Evolutionary conservation across 2,329 filamentous ascomycete species (phyloP), one percentile per base, ranked within the genome.

Genomic region (Cladophialophora immunda): DNA sequence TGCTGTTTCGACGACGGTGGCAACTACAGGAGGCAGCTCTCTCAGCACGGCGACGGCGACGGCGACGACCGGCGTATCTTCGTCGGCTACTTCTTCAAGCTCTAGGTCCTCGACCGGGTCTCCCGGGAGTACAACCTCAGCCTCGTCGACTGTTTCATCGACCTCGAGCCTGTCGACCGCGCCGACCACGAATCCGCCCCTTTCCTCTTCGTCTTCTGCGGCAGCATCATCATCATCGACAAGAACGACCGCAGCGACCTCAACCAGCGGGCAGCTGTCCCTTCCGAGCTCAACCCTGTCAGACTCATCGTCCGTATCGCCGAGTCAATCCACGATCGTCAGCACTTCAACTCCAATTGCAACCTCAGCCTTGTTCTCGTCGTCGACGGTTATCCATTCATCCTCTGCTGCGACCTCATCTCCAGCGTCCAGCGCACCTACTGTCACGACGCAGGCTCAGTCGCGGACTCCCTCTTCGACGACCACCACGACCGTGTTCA

Each of bases 381-480:
- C 52, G 9, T 30, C 52, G n/a, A 32, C 27, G 13, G 3, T 15
- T 11, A 32, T 32, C 11, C 57, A 15, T 17, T 19, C 57, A 58
- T 47, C 57, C 36, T 47, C 30, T 38, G 5, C n/a, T 25, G 45
- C 27, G 15, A 60, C 78, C 87, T 85, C 13, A 90, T 91, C 81
- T 80, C 81, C 7, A 85, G 83, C 58, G 90, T 90, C 79, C 88
- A 83, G 2, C 79, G 91, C 29, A 88, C 89, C 6, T 80, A 83
- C 11, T 80, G 13, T 25, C 45, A 15, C 45, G 45, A 27, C 15
- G 19, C 27, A 55, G 52, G 13, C 25, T 11, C 52, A 55, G 27
- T 29, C 50, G 17, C 50, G 13, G 19, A 27, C 41, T 47, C 45
- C 3, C 2, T 50, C 45, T 15, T 11, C 45, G 11, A 13, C 45